Conservation (phyloP, 257 asterid species). For the Cruciata laevipes region DNA sequence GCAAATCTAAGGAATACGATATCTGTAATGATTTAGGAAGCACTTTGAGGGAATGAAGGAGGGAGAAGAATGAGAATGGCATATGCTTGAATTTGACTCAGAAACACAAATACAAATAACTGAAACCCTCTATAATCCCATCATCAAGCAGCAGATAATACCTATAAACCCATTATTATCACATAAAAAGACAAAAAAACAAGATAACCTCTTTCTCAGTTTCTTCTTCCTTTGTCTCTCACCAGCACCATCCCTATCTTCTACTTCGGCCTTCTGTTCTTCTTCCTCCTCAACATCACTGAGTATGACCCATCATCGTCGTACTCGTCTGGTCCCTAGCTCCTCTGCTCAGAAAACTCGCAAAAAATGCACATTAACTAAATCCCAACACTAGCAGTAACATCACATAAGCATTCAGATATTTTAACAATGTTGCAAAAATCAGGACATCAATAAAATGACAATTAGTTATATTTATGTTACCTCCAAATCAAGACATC, state of each 20-base stretch:
- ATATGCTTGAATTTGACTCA: too few species aligned
- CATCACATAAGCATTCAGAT: too few species aligned
- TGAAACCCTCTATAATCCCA: too few species aligned
- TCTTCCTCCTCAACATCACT: slow-evolving; percentile 52
- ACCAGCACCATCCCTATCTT: slow-evolving; percentile 58
- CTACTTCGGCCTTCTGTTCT: slow-evolving; percentile 73
- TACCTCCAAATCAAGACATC: slow-evolving; percentile 99
- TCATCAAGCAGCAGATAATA: neutral
- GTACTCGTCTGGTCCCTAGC: slow-evolving; percentile 83
- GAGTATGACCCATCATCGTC: slow-evolving; percentile 94
- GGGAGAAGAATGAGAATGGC: too few species aligned
- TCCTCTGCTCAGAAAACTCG: slow-evolving; percentile 41
- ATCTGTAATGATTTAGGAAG: too few species aligned
- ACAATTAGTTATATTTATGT: neutral
- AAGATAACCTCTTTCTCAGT: slow-evolving; percentile 64
- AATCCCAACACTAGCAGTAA: too few species aligned
- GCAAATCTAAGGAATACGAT: too few species aligned
- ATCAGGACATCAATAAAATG: too few species aligned
- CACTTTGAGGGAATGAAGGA: too few species aligned
- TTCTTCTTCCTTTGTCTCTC: slow-evolving; percentile 84
- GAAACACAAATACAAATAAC: too few species aligned
- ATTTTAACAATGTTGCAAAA: too few species aligned
- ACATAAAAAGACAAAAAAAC: neutral
- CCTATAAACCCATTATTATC: neutral
- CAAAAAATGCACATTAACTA: too few species aligned